Evolutionary conservation across 1,139 yeast genomes (phyloP).

Genomic region (Pichia sp.): DNA sequence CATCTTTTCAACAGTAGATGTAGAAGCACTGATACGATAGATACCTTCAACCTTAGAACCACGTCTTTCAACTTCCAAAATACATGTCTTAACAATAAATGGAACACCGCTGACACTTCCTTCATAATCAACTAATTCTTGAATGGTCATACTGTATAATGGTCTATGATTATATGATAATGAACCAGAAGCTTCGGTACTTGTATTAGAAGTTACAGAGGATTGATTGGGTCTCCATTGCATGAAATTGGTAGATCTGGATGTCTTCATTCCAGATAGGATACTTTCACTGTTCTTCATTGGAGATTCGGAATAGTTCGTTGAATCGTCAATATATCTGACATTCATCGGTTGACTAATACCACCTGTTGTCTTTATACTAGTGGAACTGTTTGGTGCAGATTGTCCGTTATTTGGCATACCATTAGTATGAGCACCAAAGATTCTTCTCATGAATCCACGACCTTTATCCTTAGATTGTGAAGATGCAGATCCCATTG

Average conservation of each 20-base stretch:
- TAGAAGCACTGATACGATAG: conserved; percentile 88
- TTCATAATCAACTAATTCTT: conserved; percentile 60
- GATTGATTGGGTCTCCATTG: conserved; percentile 28
- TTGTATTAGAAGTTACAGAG: background rate
- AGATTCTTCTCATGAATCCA: conserved; percentile 30
- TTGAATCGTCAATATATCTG: conserved; percentile 26
- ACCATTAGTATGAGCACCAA: conserved; percentile 23
- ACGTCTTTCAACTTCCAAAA: conserved; percentile 73
- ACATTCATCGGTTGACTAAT: conserved; percentile 33
- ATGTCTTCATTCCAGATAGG: conserved; percentile 24
- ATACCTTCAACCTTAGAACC: conserved; percentile 81
- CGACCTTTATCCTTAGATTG: conserved; percentile 19
- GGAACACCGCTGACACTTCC: conserved; percentile 54
- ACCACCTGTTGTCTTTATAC: conserved; percentile 15
- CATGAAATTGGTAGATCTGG: conserved; percentile 48
- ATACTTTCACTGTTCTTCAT: background rate
- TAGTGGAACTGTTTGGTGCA: background rate
- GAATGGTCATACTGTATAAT: conserved; percentile 51
- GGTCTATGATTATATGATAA: background rate
- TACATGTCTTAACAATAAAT: conserved; percentile 65
- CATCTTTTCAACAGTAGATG: conserved; percentile 65
- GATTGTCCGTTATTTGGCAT: conserved; percentile 2
- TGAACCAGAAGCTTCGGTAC: background rate
- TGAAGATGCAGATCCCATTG: conserved; percentile 5
- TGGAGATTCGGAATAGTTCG: background rate